A percentile compares a stretch with the other conserved stretches of the same genome.
Conservation (phyloP, 352 stramenopile genomes). For the Globisporangium takayamanum region DNA sequence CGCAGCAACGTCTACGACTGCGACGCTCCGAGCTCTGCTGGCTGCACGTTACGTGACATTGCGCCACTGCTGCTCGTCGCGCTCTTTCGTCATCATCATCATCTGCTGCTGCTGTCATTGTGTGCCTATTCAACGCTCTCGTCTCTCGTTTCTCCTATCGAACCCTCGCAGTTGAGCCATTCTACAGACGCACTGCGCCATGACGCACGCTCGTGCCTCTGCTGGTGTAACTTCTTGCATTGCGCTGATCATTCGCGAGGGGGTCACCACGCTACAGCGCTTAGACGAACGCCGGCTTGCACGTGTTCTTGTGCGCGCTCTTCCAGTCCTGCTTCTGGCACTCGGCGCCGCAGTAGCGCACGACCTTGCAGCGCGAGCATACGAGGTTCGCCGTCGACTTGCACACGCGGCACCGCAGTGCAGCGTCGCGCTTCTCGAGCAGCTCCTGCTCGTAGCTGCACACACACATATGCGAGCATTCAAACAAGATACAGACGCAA, state of each 20-base stretch:
- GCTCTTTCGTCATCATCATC: too few relatives aligned
- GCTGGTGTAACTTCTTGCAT: background rate
- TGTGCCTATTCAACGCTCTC: too few relatives aligned
- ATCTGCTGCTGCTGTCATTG: too few relatives aligned
- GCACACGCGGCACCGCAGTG: conserved; percentile 76
- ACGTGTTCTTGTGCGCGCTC: conserved; percentile 77
- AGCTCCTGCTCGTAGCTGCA: conserved; percentile 65
- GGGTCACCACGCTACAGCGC: background rate
- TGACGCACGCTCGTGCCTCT: background rate
- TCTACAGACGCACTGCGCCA: too few relatives aligned
- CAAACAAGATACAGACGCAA: conserved; percentile 1
- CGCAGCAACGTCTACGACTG: too few relatives aligned
- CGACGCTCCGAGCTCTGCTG: too few relatives aligned
- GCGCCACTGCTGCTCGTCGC: too few relatives aligned
- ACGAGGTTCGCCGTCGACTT: conserved; percentile 68
- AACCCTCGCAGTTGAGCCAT: too few relatives aligned
- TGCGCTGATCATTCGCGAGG: too few relatives aligned
- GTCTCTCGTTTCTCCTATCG: too few relatives aligned
- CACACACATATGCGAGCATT: conserved; percentile 1
- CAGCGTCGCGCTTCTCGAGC: conserved; percentile 60
- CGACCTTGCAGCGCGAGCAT: conserved; percentile 83
- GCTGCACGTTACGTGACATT: too few relatives aligned
- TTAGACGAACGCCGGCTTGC: conserved; percentile 48
- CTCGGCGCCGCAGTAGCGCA: conserved; percentile 81
- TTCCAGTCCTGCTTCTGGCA: conserved; percentile 90